Evolutionary conservation across 441 rosid species (phyloP).

Genomic region (Bruguiera hainesii): DNA sequence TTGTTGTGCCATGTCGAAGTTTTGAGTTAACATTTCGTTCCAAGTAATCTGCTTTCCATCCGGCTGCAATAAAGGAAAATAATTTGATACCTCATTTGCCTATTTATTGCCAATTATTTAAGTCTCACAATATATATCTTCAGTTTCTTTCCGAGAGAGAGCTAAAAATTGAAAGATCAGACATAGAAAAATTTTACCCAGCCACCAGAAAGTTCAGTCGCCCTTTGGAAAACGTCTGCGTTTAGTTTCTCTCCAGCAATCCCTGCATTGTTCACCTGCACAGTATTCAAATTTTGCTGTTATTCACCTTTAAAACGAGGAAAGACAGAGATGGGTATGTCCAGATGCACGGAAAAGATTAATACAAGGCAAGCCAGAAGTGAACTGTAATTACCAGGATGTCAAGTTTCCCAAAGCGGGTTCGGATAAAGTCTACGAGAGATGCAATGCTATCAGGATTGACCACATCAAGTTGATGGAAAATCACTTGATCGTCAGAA

Average conservation of each 20-base stretch:
- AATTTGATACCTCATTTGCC: neutral
- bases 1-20: constrained; percentile 35
- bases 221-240: constrained; percentile 14
- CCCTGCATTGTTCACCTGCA: constrained; percentile 51
- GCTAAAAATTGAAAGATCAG: no score
- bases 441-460: constrained; percentile 32
- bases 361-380: neutral
- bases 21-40: constrained; percentile 26
- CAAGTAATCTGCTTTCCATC: constrained; percentile 24
- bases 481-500: constrained; percentile 24
- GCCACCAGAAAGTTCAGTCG: constrained; percentile 18
- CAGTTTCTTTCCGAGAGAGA: no score
- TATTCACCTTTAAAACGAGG: neutral
- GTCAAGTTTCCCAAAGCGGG: constrained; percentile 42
- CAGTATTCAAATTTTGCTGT: neutral
- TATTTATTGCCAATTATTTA: neutral
- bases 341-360: neutral
- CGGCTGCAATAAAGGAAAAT: constrained; percentile 20
- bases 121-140: neutral
- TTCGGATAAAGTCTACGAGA: constrained; percentile 35
- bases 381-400: constrained; percentile 31
- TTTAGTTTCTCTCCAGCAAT: constrained; percentile 5
- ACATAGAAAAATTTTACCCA: constrained; percentile 16
- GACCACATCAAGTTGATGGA: constrained; percentile 46
- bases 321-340: neutral